These are phyloP conservation scores for Eucalyptus microcorys DNA, from an alignment of 345 rosid species.

Conservation along the genomic window DNA sequence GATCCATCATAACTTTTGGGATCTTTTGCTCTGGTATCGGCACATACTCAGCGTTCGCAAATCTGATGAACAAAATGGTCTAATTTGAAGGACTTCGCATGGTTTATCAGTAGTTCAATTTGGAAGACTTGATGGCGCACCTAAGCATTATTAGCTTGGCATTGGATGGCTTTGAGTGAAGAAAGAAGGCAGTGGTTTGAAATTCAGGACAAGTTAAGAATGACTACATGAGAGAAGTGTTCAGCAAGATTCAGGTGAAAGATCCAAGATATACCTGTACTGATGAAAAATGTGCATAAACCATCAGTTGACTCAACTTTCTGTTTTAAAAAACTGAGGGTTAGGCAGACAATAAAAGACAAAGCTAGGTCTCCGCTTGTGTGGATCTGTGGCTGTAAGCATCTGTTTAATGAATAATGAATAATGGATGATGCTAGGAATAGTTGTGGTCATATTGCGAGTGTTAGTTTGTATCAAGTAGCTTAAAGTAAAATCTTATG, in stretches of 20 bases:
- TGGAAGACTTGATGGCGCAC: background rate
- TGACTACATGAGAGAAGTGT: background rate
- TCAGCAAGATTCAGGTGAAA: background rate
- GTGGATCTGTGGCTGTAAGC: background rate
- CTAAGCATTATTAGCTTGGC: background rate
- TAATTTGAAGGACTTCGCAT: background rate
- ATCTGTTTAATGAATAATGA: background rate
- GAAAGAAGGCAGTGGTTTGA: background rate
- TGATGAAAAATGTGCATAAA: background rate
- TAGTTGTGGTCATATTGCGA: background rate
- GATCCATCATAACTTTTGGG: slow-evolving; percentile 34
- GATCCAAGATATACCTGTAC: background rate
- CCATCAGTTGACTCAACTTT: background rate
- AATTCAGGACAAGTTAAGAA: background rate
- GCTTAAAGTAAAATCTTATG: background rate
- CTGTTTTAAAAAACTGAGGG: background rate
- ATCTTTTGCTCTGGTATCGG: slow-evolving; percentile 37
- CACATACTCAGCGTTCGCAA: slow-evolving; percentile 51
- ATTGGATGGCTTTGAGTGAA: background rate
- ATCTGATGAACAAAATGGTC: slow-evolving; percentile 19
- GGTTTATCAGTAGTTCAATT: background rate
- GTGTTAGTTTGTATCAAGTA: background rate
- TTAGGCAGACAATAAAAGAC: background rate
- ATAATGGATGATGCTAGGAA: background rate
- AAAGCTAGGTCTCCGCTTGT: background rate